Conservation (phyloP, 2,329 filamentous ascomycete species). For the Pestalotiopsis sp. region DNA sequence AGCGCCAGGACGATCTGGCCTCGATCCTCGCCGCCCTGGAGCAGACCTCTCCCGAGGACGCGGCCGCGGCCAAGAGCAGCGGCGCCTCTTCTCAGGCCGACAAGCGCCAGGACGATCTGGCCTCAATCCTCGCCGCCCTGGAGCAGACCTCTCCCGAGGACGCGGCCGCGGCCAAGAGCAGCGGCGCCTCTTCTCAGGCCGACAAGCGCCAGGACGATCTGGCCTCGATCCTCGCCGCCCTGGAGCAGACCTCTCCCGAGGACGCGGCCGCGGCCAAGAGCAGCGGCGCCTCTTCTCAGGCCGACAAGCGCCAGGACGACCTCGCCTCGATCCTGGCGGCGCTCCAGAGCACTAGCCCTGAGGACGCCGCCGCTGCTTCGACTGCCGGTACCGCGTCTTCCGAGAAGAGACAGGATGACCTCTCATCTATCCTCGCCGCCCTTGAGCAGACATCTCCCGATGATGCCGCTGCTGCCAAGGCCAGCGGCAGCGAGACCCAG, state of each 20-base stretch:
- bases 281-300: not conserved
- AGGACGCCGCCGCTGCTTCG: not conserved
- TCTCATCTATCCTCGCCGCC: slow-evolving; percentile 4
- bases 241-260: not conserved
- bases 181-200: not conserved
- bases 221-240: slow-evolving; percentile 6
- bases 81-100: not conserved
- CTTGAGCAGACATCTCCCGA: not conserved
- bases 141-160: not conserved
- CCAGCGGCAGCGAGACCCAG: not conserved
- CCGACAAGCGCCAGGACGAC: slow-evolving; percentile 8
- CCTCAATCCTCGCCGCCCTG: slow-evolving; percentile 8
- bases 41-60: not conserved
- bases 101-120: slow-evolving; percentile 6
- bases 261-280: slow-evolving; percentile 5
- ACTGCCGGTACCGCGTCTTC: not conserved
- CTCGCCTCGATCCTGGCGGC: slow-evolving; percentile 4
- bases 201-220: slow-evolving; percentile 7
- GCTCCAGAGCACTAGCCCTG: not conserved
- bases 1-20: slow-evolving; percentile 7
- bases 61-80: not conserved
- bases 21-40: slow-evolving; percentile 7
- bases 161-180: slow-evolving; percentile 2
- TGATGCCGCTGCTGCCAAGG: slow-evolving; percentile 4
- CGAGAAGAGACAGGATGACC: slow-evolving; percentile 4